Conservation (phyloP, 352 stramenopile species). For the Phytopythium cucurbitacearum region DNA sequence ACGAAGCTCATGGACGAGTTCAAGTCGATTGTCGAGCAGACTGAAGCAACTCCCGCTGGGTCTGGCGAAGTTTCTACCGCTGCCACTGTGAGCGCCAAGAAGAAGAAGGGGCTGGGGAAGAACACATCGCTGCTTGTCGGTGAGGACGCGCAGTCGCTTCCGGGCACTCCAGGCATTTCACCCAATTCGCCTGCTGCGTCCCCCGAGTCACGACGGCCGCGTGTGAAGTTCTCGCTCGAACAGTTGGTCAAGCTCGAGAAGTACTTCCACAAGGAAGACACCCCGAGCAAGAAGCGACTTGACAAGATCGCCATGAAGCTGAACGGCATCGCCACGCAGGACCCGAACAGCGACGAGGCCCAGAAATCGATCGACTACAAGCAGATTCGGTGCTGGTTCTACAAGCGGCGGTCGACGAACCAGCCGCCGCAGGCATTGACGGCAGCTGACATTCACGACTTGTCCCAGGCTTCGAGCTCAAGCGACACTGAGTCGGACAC, state of each 20-base stretch:
- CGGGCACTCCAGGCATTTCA: constrained; percentile 40
- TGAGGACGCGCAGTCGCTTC: constrained; percentile 54
- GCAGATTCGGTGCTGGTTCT: constrained; percentile 86
- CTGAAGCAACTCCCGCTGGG: constrained; percentile 13
- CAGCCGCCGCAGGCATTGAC: constrained; percentile 67
- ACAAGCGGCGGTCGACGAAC: constrained; percentile 79
- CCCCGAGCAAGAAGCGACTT: constrained; percentile 71
- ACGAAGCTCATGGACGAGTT: constrained; percentile 80
- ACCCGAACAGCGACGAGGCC: constrained; percentile 47
- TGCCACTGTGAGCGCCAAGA: constrained; percentile 7
- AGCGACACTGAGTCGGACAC: constrained; percentile 71
- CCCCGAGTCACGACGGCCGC: constrained; percentile 53
- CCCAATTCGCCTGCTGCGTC: constrained; percentile 68
- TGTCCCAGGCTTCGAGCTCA: constrained; percentile 43
- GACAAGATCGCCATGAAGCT: constrained; percentile 73
- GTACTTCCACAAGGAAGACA: constrained; percentile 81
- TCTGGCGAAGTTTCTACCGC: constrained; percentile 7
- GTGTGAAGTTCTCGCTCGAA: constrained; percentile 74
- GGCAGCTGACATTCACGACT: constrained; percentile 45
- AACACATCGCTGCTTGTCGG: constrained; percentile 34
- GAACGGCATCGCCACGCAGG: constrained; percentile 56
- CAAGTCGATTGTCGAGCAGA: constrained; percentile 62
- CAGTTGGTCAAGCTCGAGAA: constrained; percentile 80
- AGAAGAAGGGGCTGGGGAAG: constrained; percentile 54
- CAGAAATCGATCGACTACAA: constrained; percentile 82